Evolutionary conservation across 2,329 filamentous ascomycete genomes (phyloP), one percentile per base, ranked within the genome.

Genomic region (Exophiala calicioides): DNA sequence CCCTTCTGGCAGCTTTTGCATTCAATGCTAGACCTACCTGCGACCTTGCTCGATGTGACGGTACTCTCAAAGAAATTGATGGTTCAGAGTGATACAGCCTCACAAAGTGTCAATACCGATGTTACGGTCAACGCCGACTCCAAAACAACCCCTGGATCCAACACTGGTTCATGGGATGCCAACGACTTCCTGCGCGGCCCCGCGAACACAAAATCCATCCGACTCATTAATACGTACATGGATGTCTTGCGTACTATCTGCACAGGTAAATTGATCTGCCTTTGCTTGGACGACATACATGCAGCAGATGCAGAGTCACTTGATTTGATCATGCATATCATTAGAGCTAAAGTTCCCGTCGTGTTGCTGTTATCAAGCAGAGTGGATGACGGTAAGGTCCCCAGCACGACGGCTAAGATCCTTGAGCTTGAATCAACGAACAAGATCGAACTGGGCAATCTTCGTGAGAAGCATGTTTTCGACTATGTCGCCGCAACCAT

Each of bases 261-360:
- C 0, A 77, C 84, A 15, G 84, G 90, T 63, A 93, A 90, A 59
- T 83, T 95, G 59, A 90, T 95, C 43, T 94, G 88, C 61, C 84
- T 95, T 58, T 90, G 84, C 58, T 70, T 96, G 20, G 91, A 96
- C 61, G 91, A 96, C 65, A 71, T 96, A 23, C 90, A 96, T 59
- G 93, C 89, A 65, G 89, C 90, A 5, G 91, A 96, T 62, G 81
- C 86, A 19, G 91, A 96, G 65, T 93, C 86, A 10, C 70, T 93
- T 36, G 88, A 95, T 47, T 73, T 96, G 41, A 84, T 96, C 29
- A 79, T 84, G 12, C 85, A 90, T 59, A 89, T 96, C 41, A 81
- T 95, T 44, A 76, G 78, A 39, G 82, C 85, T 1, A 85, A 85
- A 55, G 80, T 96, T 51, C 88, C 86, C 15, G 85, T 95, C 70